Conservation (phyloP, 257 asterid genomes). For the Anisodus acutangulus region DNA sequence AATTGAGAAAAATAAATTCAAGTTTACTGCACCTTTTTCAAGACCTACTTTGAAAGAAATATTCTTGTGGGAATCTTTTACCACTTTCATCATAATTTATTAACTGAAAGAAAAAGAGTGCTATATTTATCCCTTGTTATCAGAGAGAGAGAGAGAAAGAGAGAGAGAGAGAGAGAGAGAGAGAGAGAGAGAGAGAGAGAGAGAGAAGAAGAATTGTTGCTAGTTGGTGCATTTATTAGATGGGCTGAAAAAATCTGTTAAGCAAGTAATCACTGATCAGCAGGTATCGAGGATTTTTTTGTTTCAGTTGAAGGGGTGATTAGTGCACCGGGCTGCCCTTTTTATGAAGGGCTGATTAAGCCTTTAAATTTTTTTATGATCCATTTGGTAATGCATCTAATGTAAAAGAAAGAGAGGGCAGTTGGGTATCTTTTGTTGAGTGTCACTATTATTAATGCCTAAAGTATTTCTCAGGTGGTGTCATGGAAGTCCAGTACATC, state of each 20-base stretch:
- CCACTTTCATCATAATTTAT: background rate
- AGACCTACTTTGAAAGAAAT: background rate
- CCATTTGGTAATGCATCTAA: background rate
- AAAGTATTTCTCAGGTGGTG: conserved; percentile 73
- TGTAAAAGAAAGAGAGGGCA: conserved; percentile 2
- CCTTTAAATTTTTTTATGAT: background rate
- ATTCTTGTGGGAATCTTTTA: conserved; percentile 15
- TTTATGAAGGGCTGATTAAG: background rate
- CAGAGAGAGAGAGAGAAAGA: too few relatives aligned
- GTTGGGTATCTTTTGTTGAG: conserved; percentile 21
- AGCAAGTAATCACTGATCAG: conserved; percentile 7
- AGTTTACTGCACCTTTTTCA: background rate
- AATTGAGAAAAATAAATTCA: background rate
- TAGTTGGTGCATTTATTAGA: background rate
- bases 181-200: too few relatives aligned
- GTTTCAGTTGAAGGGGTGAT: background rate
- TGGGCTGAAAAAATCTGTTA: background rate
- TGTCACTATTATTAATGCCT: conserved; percentile 20
- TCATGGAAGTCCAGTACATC: conserved; percentile 95
- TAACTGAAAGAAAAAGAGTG: background rate
- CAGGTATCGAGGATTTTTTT: background rate
- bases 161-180: too few relatives aligned
- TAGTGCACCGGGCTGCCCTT: background rate
- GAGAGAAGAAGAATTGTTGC: background rate
- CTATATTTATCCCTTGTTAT: background rate